These are phyloP conservation scores for Rhazya stricta DNA, from an alignment of 257 asterid genomes.

Conservation along the genomic window DNA sequence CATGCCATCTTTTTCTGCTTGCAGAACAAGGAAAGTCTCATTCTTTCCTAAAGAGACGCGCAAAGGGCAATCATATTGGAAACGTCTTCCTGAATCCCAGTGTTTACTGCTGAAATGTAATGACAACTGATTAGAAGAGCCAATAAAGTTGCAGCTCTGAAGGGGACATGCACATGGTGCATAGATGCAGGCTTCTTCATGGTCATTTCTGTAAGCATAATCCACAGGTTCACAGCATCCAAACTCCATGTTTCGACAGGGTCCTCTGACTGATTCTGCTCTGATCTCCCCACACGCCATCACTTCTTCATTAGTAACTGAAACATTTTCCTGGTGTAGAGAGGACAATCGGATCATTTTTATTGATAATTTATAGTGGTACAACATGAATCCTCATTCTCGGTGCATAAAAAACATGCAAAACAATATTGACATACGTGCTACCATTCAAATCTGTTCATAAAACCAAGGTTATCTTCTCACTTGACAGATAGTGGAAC, in stretches of 20 bases:
- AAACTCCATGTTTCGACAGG: conserved; percentile 69
- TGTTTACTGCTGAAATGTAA: conserved; percentile 74
- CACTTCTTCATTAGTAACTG: conserved; percentile 41
- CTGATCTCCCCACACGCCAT: conserved; percentile 52
- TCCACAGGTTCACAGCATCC: conserved; percentile 64
- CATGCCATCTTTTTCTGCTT: conserved; percentile 73
- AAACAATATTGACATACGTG: background rate
- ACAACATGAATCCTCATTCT: background rate
- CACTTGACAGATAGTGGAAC: background rate
- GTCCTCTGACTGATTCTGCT: conserved; percentile 49
- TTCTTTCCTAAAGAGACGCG: conserved; percentile 61
- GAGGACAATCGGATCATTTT: background rate
- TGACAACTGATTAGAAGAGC: conserved; percentile 60
- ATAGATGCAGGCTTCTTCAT: conserved; percentile 56
- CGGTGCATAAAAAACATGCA: background rate
- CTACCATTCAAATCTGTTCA: background rate
- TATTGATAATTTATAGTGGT: too few relatives aligned
- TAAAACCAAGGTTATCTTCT: background rate
- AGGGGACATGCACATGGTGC: conserved; percentile 88
- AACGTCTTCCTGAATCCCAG: conserved; percentile 81
- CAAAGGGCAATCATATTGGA: conserved; percentile 70
- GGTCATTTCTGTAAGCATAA: conserved; percentile 49
- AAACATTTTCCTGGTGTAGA: conserved; percentile 48
- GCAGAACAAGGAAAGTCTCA: conserved; percentile 68
- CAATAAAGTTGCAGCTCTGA: conserved; percentile 51